Percentiles rank a stretch among this genome's conserved stretches.
These are phyloP conservation scores for Fusarium citri DNA, from an alignment of 2,329 filamentous ascomycete species.

Conservation along the genomic window DNA sequence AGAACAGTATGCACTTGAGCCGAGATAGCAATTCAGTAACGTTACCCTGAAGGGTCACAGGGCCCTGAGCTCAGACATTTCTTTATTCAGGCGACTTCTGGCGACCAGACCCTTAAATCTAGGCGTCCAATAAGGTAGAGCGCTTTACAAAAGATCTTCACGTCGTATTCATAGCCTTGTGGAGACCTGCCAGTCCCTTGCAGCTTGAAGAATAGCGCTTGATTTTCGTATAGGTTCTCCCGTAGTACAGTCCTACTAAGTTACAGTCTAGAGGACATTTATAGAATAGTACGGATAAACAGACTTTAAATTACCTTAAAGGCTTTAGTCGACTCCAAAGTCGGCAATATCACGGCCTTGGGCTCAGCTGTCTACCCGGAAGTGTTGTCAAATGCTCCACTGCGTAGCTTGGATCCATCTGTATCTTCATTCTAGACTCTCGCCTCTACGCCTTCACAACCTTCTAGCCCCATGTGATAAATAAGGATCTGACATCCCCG, in stretches of 20 bases:
- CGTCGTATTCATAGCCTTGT: background rate
- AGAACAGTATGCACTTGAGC: background rate
- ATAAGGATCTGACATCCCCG: background rate
- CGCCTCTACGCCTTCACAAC: background rate
- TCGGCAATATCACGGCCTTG: background rate
- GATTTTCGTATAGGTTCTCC: background rate
- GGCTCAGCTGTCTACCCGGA: background rate
- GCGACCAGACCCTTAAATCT: background rate
- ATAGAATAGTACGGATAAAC: background rate
- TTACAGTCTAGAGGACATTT: background rate
- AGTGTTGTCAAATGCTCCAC: background rate
- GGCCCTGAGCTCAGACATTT: background rate
- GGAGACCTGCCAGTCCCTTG: background rate
- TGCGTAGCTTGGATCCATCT: background rate
- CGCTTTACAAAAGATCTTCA: background rate
- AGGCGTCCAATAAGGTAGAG: background rate
- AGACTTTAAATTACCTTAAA: background rate
- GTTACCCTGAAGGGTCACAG: background rate
- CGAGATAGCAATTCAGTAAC: background rate
- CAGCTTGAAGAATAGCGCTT: background rate
- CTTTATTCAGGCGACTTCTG: background rate
- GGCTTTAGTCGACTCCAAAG: background rate
- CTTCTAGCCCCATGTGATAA: background rate
- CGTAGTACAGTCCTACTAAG: rapidly evolving
- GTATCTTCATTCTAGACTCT: background rate